These are phyloP conservation scores for Remersonia thermophila DNA, from an alignment of 2,329 filamentous ascomycete genomes.

Conservation along the genomic window DNA sequence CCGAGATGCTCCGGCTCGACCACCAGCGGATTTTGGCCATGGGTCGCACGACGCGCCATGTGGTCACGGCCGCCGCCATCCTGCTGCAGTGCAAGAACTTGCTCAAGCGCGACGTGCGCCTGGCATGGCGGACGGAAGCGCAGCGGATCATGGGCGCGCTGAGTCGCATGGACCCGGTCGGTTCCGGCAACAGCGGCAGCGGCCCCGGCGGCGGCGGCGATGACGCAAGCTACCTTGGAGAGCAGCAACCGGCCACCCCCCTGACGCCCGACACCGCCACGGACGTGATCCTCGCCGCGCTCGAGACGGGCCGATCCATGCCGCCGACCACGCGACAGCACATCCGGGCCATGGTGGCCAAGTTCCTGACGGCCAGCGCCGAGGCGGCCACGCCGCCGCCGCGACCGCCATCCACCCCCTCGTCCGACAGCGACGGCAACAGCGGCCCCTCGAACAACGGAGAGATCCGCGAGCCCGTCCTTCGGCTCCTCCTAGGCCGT, in stretches of 20 bases:
- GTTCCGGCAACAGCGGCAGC: constrained; percentile 44
- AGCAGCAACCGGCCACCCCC: constrained; percentile 21
- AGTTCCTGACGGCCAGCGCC: constrained; percentile 39
- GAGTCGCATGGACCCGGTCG: constrained; percentile 44
- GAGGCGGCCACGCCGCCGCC: constrained; percentile 29
- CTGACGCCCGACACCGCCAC: constrained; percentile 39
- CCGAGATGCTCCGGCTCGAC: constrained; percentile 65
- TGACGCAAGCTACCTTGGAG: too few species aligned
- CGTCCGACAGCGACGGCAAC: constrained; percentile 3
- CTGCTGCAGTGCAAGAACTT: constrained; percentile 72
- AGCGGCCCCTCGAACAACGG: background rate
- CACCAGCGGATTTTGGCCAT: constrained; percentile 47
- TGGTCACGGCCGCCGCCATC: constrained; percentile 63
- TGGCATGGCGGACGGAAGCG: constrained; percentile 65
- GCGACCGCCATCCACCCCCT: background rate
- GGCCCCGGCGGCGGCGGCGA: constrained; percentile 48
- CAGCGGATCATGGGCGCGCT: constrained; percentile 55
- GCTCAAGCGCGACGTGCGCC: constrained; percentile 66
- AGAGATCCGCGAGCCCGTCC: constrained; percentile 41
- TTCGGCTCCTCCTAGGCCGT: constrained; percentile 56
- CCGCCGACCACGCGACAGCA: constrained; percentile 48
- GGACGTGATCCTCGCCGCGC: constrained; percentile 49
- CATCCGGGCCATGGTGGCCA: constrained; percentile 43
- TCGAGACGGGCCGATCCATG: constrained; percentile 53
- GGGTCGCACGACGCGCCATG: constrained; percentile 45